phyloP scores from a whole-genome alignment of 2,329 filamentous ascomycete species.

The Diaporthe longicolla region DNA sequence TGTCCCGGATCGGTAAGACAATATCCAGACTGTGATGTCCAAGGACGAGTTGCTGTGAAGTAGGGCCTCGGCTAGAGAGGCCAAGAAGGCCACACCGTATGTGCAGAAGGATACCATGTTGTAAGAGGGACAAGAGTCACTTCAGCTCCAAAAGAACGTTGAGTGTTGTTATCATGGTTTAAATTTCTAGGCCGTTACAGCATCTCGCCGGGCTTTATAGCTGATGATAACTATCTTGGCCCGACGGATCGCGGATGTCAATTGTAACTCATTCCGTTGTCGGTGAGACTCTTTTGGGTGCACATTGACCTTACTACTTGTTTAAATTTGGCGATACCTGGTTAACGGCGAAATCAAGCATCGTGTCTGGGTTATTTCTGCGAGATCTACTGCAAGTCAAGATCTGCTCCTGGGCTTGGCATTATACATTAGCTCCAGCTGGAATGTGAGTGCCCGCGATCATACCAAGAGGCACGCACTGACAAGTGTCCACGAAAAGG shows the following conservation, averaged over 20 bases:
- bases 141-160: background rate
- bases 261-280: conserved; percentile 1
- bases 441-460: background rate
- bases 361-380: background rate
- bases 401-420: conserved; percentile 16
- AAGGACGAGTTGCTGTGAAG: background rate
- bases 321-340: background rate
- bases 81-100: background rate
- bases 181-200: background rate
- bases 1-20: background rate
- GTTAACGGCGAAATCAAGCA: background rate
- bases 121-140: background rate
- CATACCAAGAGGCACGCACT: background rate
- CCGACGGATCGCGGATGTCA: background rate
- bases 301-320: background rate
- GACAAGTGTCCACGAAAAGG: background rate
- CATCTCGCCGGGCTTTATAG: background rate
- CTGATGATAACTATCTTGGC: no score
- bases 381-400: background rate
- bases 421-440: conserved; percentile 23
- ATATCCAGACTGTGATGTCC: background rate
- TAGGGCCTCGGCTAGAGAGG: background rate
- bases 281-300: background rate
- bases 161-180: background rate
- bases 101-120: background rate